Base-by-base conservation (phyloP, 257 asterid species). In the Gardenia jasminoides region DNA sequence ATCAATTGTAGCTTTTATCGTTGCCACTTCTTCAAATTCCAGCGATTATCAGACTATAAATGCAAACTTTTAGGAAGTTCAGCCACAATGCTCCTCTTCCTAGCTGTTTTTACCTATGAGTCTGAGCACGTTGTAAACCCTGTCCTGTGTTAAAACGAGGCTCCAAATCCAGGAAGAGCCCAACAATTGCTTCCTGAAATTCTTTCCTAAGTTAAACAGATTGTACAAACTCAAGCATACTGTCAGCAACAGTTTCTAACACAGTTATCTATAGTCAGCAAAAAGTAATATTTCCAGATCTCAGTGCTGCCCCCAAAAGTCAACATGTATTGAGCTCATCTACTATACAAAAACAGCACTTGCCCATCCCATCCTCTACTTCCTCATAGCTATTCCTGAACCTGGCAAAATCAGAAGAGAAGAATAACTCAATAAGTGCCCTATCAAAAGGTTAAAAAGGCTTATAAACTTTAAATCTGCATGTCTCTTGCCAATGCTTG, bases 321-420 rank as follows among this genome's bases (percentile, higher is more conserved):
- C 43, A 70, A 8, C 67, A 36, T 43, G 41, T 13, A 6, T 24
- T 26, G n/a, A 4, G 4, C 43, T 43, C 30, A 22, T 61, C 72
- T 41, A 13, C 58, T n/a, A 36, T 9, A n/a, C 54, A 67, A 11
- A 77, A 68, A 48, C 74, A 67, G 30, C 46, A 7, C 47, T 59
- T 46, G 47, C 28, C 15, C 61, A 5, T 61, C 73, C n/a, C 11
- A 39, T 61, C 28, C 8, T 47, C 61, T 71, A 26, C 61, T 65
- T 44, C 64, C 59, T 48, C 19, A 20, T 17, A 10, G 8, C n/a
- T 65, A 58, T 33, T 61, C 39, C 26, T 61, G 26, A 4, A 47
- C 78, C 59, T 72, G 59, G 52, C 77, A 78, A 71, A 41, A 69
- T 44, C 44, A 69, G 69, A 54, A n/a, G 36, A 2, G 33, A 46